Evolutionary conservation across 208 protist genomes (phyloP), one percentile per base, ranked within the genome.

Genomic region (Tritrichomonas foetus): DNA sequence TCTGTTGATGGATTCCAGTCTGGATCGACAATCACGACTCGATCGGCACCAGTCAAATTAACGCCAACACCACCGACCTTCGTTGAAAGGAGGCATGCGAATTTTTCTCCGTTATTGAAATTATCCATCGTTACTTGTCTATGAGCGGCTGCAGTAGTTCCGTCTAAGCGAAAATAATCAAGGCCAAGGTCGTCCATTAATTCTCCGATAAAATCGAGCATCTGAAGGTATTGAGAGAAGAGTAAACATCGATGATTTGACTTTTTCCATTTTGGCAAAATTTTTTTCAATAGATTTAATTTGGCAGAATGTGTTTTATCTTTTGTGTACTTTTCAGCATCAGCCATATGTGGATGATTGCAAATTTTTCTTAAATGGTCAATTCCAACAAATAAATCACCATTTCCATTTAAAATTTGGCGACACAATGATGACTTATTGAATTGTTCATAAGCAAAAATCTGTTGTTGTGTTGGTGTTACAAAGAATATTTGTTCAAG

Each of bases 21-120:
- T 0, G 98, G 98, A 95, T 99, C 98, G 93, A 98, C 99, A 39
- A 99, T 96, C n/a, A 99, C 96, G 20, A 99, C 98, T 41, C 98
- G 96, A 94, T 99, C 97, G 13, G 98, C 98, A 64, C 98, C 98
- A 36, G 96, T 98, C 0, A 99, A 95, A 95, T 99, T 99, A 30
- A 99, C 95, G 39, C 99, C 99, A 47, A 99, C 94, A 64, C 98
- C 96, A 74, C 98, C 98, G 14, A 98, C 98, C 30, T 97, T 96
- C 22, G 98, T 99, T 3, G 98, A 99, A 49, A 99, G 96, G 9
- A 99, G 95, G 57, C 99, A 99, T 16, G 98, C 93, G 94, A 99
- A 98, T 22, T 36, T 80, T 2, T 95, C 94, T 94, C 98, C 96
- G 8, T 96, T 64, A 95, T 99, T 99, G 95, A 99, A 99, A 80